Base-by-base conservation (phyloP, 441 rosid species). In the Gossypium aridum region DNA sequence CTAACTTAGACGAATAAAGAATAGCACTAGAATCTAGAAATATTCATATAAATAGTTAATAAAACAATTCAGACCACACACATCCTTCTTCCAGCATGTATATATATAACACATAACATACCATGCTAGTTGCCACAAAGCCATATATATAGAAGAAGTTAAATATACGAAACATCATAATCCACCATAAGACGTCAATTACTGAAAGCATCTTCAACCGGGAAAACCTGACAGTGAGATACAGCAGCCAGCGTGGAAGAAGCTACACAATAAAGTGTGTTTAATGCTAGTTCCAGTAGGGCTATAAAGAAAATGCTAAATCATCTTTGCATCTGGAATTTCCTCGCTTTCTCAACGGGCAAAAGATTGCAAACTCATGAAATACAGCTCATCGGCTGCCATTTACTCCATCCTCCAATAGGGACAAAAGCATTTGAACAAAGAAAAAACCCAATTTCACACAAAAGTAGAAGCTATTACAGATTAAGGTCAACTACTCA, bases 211-310 rank as follows among this genome's bases (percentile, higher is more conserved):
- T 55, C 49, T 54, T 26, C 26, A 16, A 54, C 28, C 47, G 31
- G 43, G 26, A 69, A 69, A 69, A 69, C 31, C 39, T 68, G 59
- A 23, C 51, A 23, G 14, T 67, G n/a, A 70, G 26, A 70, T 53
- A 17, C 26, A 70, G 23, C 60, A 54, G 26, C 26, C 23, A 16
- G 47, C 6, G 55, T 28, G 23, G 62, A 53, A 70, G 62, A 70
- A 70, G 37, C 51, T 70, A 54, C 19, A 5, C 31, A 16, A 63
- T 16, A 63, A 63, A 34, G 34, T 34, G 64, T 12, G 28, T 19
- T 70, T 70, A 12, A 54, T 5, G 4, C 31, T 19, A 12, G 62
- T 31, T 70, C 62, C 73, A 31, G 39, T 54, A 70, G 37, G 28
- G 19, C 22, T 54, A 31, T 54, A 28, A 7, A 55, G 49, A 55